These are phyloP conservation scores for Yamadazyma sp. DNA, from an alignment of 1,139 yeast species.

Conservation along the genomic window DNA sequence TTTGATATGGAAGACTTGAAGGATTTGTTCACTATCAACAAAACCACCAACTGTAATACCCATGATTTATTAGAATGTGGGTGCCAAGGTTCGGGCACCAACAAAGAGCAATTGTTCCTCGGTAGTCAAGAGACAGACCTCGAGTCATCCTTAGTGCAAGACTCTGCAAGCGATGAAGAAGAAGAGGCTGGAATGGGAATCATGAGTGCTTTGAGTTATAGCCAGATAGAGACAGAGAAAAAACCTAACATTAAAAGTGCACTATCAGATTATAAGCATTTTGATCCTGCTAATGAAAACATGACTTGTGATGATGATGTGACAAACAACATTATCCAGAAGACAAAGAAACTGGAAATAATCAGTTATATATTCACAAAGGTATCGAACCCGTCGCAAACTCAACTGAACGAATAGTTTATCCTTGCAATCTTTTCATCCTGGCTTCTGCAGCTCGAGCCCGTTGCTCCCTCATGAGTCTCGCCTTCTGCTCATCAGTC, in stretches of 20 bases:
- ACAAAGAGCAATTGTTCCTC: neutral
- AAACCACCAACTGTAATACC: constrained; percentile 63
- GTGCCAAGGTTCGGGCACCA: constrained; percentile 55
- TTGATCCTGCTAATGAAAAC: constrained; percentile 37
- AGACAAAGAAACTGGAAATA: constrained; percentile 5
- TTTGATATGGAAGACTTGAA: constrained; percentile 66
- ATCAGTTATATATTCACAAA: constrained; percentile 18
- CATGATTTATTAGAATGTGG: constrained; percentile 80
- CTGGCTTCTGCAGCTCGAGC: constrained; percentile 98
- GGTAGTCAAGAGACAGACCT: neutral
- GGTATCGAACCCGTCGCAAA: constrained; percentile 9
- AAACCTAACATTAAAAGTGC: constrained; percentile 53
- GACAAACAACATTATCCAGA: constrained; percentile 9
- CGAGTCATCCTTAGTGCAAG: neutral
- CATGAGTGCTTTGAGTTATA: constrained; percentile 54
- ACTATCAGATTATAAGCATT: constrained; percentile 60
- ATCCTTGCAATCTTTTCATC: constrained; percentile 28
- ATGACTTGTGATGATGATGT: constrained; percentile 12
- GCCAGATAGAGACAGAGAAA: constrained; percentile 29
- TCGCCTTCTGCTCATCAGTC: constrained; percentile 67
- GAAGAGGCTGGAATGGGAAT: constrained; percentile 29
- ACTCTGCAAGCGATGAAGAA: constrained; percentile 5
- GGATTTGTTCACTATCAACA: constrained; percentile 67
- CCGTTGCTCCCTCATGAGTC: constrained; percentile 87
- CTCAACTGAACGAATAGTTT: neutral